These are phyloP conservation scores for Monosporascus sp. DNA, from an alignment of 2,329 filamentous ascomycete species.

Conservation along the genomic window DNA sequence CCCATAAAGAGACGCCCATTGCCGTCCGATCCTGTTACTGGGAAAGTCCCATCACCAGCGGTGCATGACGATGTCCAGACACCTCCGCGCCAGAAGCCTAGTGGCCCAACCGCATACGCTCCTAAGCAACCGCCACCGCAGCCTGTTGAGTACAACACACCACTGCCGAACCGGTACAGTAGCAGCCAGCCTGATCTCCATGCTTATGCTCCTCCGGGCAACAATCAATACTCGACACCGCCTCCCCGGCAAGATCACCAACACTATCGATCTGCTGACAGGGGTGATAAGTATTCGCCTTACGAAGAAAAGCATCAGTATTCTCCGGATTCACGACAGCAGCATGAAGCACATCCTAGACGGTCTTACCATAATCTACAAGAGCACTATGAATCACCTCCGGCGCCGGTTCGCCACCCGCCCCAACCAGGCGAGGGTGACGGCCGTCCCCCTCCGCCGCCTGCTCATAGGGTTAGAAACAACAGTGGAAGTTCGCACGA, in stretches of 20 bases:
- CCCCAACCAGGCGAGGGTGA: slow-evolving; percentile 34
- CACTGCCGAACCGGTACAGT: slow-evolving; percentile 26
- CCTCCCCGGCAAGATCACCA: slow-evolving; percentile 33
- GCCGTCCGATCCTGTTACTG: slow-evolving; percentile 68
- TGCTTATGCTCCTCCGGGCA: slow-evolving; percentile 23
- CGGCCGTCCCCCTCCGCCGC: slow-evolving; percentile 48
- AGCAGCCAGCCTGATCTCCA: slow-evolving; percentile 31
- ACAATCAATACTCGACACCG: slow-evolving; percentile 26
- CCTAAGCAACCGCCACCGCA: slow-evolving; percentile 50
- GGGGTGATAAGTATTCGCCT: slow-evolving; percentile 17
- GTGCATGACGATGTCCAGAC: slow-evolving; percentile 40
- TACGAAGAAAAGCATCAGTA: slow-evolving; percentile 27
- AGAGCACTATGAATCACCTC: slow-evolving; percentile 13
- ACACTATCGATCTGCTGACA: slow-evolving; percentile 16
- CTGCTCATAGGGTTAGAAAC: slow-evolving; percentile 46
- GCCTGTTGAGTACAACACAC: slow-evolving; percentile 43
- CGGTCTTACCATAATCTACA: slow-evolving; percentile 13
- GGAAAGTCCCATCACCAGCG: slow-evolving; percentile 38
- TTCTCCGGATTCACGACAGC: slow-evolving; percentile 27
- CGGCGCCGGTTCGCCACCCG: slow-evolving; percentile 19
- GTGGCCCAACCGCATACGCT: slow-evolving; percentile 34
- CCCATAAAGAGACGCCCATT: slow-evolving; percentile 78
- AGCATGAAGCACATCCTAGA: slow-evolving; percentile 18
- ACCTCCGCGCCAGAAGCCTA: slow-evolving; percentile 42
- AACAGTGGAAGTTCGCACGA: slow-evolving; percentile 39